Evolutionary conservation across 345 rosid genomes (phyloP), one percentile per base, ranked within the genome.

Genomic region (Boechera divaricarpa): DNA sequence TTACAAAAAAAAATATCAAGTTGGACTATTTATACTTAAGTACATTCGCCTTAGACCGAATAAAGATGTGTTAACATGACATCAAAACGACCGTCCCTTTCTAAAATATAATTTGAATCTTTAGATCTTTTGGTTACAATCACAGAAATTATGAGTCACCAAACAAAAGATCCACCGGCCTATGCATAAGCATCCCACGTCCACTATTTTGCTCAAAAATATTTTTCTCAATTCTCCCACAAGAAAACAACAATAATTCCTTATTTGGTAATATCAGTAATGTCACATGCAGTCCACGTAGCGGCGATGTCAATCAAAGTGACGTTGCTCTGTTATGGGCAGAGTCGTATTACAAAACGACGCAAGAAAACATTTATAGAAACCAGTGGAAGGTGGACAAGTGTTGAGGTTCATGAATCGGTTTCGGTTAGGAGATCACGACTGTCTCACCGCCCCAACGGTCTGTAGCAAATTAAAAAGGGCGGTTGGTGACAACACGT

Each of bases 371-470:
- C 63, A 77, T 71, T 77, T 64, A 0, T 38, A 8, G 5, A n/a
- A 56, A 57, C 81, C 72, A 77, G 3, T 71, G 3, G 12, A 6
- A 38, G 48, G 1, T 0, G 0, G 61, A 71, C 77, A 77, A 72
- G 77, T 71, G 36, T 77, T 1, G 0, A 64, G 35, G 47, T 63
- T 63, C 76, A 64, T 77, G 80, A 62, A 70, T 55, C 42, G n/a
- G 45, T 62, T 68, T 60, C 72, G 21, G 76, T 77, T 77, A 47
- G 67, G 45, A 70, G 67, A 71, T 71, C 76, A 70, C 71, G 76
- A 45, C 75, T 53, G 70, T 63, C 52, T 33, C 63, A 78, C 81
- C 81, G 81, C 31, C 80, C 72, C 77, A 78, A 78, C 77, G 62
- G 77, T 65, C 54, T 66, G 21, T 11, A 42, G 38, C 35, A 45